Evolutionary conservation across 495 filamentous ascomycete genomes (phyloP), one percentile per base, ranked within the genome.

Genomic region (Monascus purpureus): DNA sequence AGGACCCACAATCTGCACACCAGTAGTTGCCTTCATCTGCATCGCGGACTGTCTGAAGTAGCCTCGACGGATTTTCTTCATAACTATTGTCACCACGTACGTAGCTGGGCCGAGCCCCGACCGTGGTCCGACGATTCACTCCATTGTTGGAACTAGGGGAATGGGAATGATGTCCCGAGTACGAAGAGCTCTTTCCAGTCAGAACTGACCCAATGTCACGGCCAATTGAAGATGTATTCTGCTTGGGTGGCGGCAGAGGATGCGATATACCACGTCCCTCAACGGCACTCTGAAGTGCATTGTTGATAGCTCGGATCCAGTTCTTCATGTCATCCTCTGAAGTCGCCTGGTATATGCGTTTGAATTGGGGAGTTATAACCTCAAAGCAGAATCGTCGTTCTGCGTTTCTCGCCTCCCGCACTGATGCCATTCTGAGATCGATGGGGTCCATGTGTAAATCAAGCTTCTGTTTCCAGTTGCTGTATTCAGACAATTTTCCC

Each of bases 381-480:
- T 99, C 90, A 47, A 96, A 99, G 53, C 88, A 95, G 58, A 99
- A 99, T 11, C 92, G 75, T 25, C 90, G 73, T 42, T 99, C 92
- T 4, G 85, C 80, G 56, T 88, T 88, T 31, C 92, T 75, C 30
- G 90, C 86, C 54, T 96, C 88, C 19, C 90, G 76, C 7, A 99
- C 92, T 4, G 92, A 96, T 13, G 92, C 90, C 71, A 96, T 85
- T 17, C 87, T 80, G 25, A 99, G 65, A 53, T 99, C 92, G 38
- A 99, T 99, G 2, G 90, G 90, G 6, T 99, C 90, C 75, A 93
- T 96, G 50, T 99, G 90, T 20, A 95, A 65, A 52, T 95, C 92
- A 28, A 96, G 70, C 53, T 77, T 82, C 49, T 96, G 82, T 57
- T 99, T 99, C 90, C 90, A 99, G 54, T 99, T 96, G 47, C 85